Percentiles rank a stretch among this genome's conserved stretches.
phyloP scores from a whole-genome alignment of 2,329 filamentous ascomycete species.

The Xylariales sp. region DNA sequence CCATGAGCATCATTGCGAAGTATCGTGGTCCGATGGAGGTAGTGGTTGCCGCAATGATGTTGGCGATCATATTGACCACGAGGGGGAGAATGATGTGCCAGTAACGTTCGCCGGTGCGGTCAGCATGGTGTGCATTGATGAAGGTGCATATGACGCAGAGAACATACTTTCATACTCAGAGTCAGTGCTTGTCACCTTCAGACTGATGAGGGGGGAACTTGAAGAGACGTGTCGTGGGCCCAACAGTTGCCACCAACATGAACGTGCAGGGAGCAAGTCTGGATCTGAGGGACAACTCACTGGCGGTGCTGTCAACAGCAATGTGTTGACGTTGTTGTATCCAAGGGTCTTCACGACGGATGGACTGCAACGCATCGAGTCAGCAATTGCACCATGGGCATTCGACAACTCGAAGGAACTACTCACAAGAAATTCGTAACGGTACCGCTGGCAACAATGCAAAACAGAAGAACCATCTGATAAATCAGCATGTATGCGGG shows the following conservation, averaged over 20 bases:
- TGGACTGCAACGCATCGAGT: slow-evolving; percentile 40
- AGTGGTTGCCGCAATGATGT: slow-evolving; percentile 64
- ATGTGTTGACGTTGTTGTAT: slow-evolving; percentile 54
- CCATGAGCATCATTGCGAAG: slow-evolving; percentile 68
- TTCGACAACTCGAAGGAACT: too few relatives aligned
- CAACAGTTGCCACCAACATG: too few relatives aligned
- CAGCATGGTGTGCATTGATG: slow-evolving; percentile 65
- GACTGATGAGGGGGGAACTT: too few relatives aligned
- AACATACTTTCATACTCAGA: too few relatives aligned
- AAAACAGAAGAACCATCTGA: slow-evolving; percentile 51
- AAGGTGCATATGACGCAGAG: slow-evolving; percentile 58
- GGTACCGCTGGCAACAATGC: slow-evolving; percentile 51
- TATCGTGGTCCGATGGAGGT: slow-evolving; percentile 58
- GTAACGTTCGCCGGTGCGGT: slow-evolving; percentile 66
- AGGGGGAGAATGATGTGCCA: slow-evolving; percentile 62
- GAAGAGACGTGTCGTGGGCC: too few relatives aligned
- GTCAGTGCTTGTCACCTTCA: too few relatives aligned
- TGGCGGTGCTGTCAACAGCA: slow-evolving; percentile 58
- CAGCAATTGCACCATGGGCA: background rate
- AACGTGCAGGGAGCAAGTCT: too few relatives aligned
- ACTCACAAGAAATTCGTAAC: slow-evolving; percentile 66
- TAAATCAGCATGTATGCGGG: slow-evolving; percentile 3
- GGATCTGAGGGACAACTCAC: too few relatives aligned
- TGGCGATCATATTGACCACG: slow-evolving; percentile 56
- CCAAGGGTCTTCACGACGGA: slow-evolving; percentile 65